phyloP scores from a whole-genome alignment of 225 moss, liverwort and hornwort genomes.

The Sphagnum contortum region DNA sequence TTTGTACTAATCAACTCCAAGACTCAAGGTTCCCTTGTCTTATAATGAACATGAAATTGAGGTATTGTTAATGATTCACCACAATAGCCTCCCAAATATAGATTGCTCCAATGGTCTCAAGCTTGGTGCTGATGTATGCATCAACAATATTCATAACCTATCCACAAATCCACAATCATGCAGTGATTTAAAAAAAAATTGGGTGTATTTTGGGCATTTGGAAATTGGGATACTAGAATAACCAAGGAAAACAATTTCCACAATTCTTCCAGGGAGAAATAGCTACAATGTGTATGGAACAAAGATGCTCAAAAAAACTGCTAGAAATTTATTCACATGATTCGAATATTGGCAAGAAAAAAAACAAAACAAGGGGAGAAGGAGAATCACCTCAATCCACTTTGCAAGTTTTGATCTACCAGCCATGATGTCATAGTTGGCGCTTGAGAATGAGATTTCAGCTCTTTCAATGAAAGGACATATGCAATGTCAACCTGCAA shows the following conservation, averaged over 20 bases:
- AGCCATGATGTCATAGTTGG: conserved; percentile 23
- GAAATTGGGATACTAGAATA: neutral
- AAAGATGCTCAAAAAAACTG: neutral
- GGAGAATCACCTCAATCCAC: conserved; percentile 33
- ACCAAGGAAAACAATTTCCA: neutral
- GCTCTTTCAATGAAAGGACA: conserved; percentile 43
- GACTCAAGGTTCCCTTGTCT: no score
- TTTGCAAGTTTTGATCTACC: conserved; percentile 26
- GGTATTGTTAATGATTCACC: conserved; percentile 7
- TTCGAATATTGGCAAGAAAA: neutral
- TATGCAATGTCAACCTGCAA: conserved; percentile 29
- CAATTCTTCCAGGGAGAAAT: neutral
- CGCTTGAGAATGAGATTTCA: conserved; percentile 15
- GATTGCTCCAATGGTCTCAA: conserved; percentile 9
- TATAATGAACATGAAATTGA: no score
- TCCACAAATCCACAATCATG: neutral
- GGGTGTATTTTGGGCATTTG: neutral
- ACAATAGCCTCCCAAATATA: conserved; percentile 33
- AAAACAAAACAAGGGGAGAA: neutral
- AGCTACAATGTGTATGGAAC: neutral
- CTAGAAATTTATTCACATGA: neutral
- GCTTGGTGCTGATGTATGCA: conserved; percentile 32
- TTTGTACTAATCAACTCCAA: no score
- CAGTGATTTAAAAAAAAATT: neutral
- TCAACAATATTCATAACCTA: conserved; percentile 32